Conservation (phyloP, 2,329 filamentous ascomycete genomes). For the Beauveria sp. region DNA sequence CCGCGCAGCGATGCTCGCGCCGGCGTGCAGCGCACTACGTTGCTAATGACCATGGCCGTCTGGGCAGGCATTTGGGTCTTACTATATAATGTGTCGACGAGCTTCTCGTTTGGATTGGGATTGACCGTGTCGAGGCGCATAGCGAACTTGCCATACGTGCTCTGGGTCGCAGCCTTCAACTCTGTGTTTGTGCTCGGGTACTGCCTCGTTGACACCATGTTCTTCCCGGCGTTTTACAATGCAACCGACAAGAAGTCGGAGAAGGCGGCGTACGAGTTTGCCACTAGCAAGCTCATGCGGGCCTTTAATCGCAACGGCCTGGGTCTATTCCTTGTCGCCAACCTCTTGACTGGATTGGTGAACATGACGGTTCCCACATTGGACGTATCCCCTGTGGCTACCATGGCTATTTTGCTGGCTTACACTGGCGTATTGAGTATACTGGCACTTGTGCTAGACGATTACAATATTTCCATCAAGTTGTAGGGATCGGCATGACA, state of each 20-base stretch:
- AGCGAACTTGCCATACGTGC: constrained; percentile 86
- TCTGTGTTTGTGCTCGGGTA: constrained; percentile 72
- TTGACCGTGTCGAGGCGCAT: constrained; percentile 78
- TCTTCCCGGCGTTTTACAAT: constrained; percentile 67
- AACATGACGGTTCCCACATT: constrained; percentile 84
- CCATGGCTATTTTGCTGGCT: constrained; percentile 66
- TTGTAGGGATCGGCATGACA: constrained; percentile 31
- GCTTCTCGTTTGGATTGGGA: constrained; percentile 61
- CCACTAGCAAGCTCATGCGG: constrained; percentile 73
- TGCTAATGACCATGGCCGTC: constrained; percentile 55
- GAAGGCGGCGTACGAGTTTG: constrained; percentile 53
- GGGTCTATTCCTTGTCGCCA: constrained; percentile 76
- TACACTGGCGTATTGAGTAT: constrained; percentile 64
- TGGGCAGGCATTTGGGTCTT: constrained; percentile 62
- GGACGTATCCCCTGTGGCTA: constrained; percentile 52
- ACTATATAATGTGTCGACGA: constrained; percentile 63
- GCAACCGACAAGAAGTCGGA: constrained; percentile 49
- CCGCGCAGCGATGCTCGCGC: constrained; percentile 33
- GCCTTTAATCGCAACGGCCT: constrained; percentile 88
- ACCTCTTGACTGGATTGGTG: constrained; percentile 79
- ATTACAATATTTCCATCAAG: constrained; percentile 62
- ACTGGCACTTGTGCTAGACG: constrained; percentile 60
- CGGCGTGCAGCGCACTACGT: constrained; percentile 42
- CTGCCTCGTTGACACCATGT: constrained; percentile 65
- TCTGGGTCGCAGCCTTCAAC: constrained; percentile 93